Evolutionary conservation across 345 rosid genomes (phyloP).

Genomic region (Aquilaria yunnanensis): DNA sequence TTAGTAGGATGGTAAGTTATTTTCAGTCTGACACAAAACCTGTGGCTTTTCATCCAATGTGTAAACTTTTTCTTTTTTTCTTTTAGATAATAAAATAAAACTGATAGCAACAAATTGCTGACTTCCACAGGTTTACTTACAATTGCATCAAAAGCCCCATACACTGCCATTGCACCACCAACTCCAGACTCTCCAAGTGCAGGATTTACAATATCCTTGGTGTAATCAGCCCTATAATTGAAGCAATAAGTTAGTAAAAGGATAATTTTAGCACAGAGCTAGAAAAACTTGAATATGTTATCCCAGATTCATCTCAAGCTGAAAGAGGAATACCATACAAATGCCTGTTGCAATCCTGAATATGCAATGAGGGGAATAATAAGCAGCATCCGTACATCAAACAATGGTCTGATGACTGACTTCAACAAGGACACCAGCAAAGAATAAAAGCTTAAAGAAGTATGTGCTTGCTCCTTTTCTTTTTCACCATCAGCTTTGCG

Average conservation of each 20-base stretch:
- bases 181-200: slow-evolving; percentile 81
- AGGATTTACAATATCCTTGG: slow-evolving; percentile 79
- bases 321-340: slow-evolving; percentile 59
- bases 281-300: slow-evolving; percentile 1
- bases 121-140: slow-evolving; percentile 44
- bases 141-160: slow-evolving; percentile 84
- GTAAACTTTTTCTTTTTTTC: not conserved
- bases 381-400: slow-evolving; percentile 66
- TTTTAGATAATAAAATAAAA: not conserved
- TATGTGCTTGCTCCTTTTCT: slow-evolving; percentile 35
- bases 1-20: no score
- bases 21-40: no score
- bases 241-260: not conserved
- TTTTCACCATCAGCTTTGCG: slow-evolving; percentile 50
- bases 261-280: not conserved
- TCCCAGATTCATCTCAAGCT: not conserved
- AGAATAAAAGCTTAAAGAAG: slow-evolving; percentile 46
- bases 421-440: slow-evolving; percentile 41
- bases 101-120: not conserved
- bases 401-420: slow-evolving; percentile 61
- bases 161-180: slow-evolving; percentile 89
- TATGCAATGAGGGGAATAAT: slow-evolving; percentile 81
- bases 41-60: no score
- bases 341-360: slow-evolving; percentile 94
- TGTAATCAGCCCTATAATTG: slow-evolving; percentile 74